A percentile compares a stretch with the other conserved stretches of the same genome.
phyloP scores from a whole-genome alignment of 345 rosid species.

The Iberis pinnata region DNA sequence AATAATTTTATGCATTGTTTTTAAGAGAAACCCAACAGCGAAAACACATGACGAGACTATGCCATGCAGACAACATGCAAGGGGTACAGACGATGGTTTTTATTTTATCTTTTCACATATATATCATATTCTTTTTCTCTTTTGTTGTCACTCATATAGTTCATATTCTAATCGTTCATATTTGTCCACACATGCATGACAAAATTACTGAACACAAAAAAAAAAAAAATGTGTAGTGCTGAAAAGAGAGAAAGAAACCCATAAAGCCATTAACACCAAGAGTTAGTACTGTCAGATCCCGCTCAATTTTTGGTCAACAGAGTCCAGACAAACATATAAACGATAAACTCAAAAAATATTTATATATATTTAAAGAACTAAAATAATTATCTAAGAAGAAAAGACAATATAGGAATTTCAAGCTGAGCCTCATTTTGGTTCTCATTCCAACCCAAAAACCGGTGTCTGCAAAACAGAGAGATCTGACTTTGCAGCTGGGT shows the following conservation, averaged over 20 bases:
- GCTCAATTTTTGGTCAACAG: conserved; percentile 24
- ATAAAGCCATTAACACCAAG: conserved; percentile 14
- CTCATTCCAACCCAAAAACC: conserved; percentile 85
- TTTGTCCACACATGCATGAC: too few relatives aligned
- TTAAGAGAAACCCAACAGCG: too few relatives aligned
- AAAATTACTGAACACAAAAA: too few relatives aligned
- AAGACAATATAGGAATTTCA: conserved; percentile 12
- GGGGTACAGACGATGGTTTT: too few relatives aligned
- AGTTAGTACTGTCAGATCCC: conserved; percentile 29
- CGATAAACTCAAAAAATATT: not conserved
- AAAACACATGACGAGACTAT: too few relatives aligned
- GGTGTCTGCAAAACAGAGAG: conserved; percentile 74
- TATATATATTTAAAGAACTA: not conserved
- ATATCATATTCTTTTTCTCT: too few relatives aligned
- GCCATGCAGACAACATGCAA: too few relatives aligned
- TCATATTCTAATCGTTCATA: too few relatives aligned
- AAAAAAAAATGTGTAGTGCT: not conserved
- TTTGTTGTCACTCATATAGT: too few relatives aligned
- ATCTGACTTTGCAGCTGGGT: conserved; percentile 56
- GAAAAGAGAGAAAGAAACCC: conserved; percentile 23
- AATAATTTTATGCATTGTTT: too few relatives aligned
- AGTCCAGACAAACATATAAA: conserved; percentile 18
- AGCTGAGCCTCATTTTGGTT: not conserved
- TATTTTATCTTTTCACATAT: too few relatives aligned
- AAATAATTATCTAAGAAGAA: conserved; percentile 12